These are phyloP conservation scores for Baeospora myosura DNA, from an alignment of 1,284 basidiomycete genomes.

Conservation along the genomic window DNA sequence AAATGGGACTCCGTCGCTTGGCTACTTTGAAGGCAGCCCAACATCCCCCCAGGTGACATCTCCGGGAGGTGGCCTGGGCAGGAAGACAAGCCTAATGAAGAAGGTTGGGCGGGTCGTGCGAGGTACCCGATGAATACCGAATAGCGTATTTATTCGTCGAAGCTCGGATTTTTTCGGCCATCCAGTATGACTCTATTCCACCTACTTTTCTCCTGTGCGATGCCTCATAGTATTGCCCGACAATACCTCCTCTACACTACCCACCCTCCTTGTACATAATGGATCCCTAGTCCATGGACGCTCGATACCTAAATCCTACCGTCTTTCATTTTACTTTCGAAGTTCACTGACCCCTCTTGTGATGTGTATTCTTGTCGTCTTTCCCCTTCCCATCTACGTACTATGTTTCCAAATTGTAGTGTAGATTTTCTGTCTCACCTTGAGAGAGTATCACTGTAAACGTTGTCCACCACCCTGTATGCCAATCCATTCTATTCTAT, in stretches of 20 bases:
- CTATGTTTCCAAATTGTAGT: background rate
- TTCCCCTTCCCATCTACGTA: background rate
- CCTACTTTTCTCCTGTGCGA: background rate
- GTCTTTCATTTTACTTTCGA: background rate
- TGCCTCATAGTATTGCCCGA: background rate
- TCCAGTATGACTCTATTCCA: background rate
- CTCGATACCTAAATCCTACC: background rate
- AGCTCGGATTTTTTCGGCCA: too few relatives aligned
- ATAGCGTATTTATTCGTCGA: too few relatives aligned
- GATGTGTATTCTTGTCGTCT: background rate
- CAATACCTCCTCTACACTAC: background rate
- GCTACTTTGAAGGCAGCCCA: constrained; percentile 43
- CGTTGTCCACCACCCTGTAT: background rate
- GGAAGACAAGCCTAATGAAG: constrained; percentile 74
- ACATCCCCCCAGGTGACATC: constrained; percentile 16
- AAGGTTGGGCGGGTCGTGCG: constrained; percentile 68
- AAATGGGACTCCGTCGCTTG: constrained; percentile 20
- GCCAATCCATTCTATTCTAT: background rate
- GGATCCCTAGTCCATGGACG: background rate
- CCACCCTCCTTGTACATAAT: background rate
- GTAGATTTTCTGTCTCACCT: background rate
- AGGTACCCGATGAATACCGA: constrained; percentile 27
- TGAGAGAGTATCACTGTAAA: background rate
- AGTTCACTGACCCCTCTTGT: background rate
- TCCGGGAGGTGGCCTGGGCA: constrained; percentile 41